Conservation (phyloP, 202 grass and related monocot genomes). For the Musa balbisiana region DNA sequence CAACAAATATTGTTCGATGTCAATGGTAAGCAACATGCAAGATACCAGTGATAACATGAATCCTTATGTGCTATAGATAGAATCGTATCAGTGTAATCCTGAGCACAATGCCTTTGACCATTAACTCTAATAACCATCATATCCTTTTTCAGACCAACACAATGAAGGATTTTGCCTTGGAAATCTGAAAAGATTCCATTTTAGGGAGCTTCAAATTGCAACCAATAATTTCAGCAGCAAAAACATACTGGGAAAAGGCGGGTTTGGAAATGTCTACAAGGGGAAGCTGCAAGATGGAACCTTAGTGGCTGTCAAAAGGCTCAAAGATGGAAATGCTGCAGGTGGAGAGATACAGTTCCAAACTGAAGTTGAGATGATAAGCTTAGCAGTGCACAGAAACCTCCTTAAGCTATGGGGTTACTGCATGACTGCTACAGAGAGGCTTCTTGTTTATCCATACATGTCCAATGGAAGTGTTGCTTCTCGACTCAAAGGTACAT, state of each 20-base stretch:
- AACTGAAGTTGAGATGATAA: constrained; percentile 25
- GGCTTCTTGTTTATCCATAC: constrained; percentile 19
- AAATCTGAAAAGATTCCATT: constrained; percentile 21
- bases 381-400: constrained; percentile 22
- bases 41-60: neutral
- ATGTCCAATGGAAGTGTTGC: constrained; percentile 23
- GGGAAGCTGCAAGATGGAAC: constrained; percentile 18
- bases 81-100: neutral
- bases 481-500: constrained; percentile 14
- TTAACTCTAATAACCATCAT: neutral
- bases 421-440: constrained; percentile 23
- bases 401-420: constrained; percentile 10
- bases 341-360: constrained; percentile 17
- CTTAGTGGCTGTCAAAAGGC: constrained; percentile 21
- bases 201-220: constrained; percentile 21
- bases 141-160: constrained; percentile 12
- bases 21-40: constrained; percentile 1
- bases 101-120: neutral
- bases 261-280: constrained; percentile 21
- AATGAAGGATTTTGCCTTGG: constrained; percentile 17
- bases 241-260: constrained; percentile 18
- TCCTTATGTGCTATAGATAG: neutral
- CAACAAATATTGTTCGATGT: constrained; percentile 3
- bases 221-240: constrained; percentile 24
- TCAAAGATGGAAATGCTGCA: constrained; percentile 22